These are phyloP conservation scores for Phaeosphaeria sp. DNA, from an alignment of 2,329 filamentous ascomycete species.

Conservation along the genomic window DNA sequence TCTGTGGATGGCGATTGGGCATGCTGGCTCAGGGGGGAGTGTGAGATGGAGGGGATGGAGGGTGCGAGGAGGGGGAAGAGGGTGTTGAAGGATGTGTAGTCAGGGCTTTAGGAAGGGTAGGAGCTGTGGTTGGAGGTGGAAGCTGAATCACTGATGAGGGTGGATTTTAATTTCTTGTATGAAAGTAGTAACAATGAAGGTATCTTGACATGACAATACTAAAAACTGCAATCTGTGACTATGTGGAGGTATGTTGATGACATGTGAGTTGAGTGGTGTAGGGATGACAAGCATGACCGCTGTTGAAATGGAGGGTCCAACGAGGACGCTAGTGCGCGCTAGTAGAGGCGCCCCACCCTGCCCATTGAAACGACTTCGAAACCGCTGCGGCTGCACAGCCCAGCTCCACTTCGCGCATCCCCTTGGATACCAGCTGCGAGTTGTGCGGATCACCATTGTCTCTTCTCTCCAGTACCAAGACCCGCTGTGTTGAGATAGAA, in stretches of 20 bases:
- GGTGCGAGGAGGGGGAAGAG: no score
- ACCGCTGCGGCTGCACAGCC: slow-evolving; percentile 15
- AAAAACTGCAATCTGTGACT: no score
- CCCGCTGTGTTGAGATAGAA: slow-evolving; percentile 3
- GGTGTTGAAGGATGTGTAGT: no score
- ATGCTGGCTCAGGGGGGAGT: neutral
- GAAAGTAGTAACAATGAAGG: no score
- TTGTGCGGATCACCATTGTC: neutral
- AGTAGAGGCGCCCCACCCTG: neutral
- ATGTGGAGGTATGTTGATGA: no score
- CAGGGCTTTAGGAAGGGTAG: no score
- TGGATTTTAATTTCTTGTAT: no score
- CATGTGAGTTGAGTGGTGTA: no score
- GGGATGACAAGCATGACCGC: neutral
- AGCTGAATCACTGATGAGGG: no score
- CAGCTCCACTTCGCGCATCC: slow-evolving; percentile 7
- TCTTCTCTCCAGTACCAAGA: neutral
- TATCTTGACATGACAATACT: no score
- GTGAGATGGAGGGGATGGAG: no score
- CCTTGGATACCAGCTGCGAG: slow-evolving; percentile 10
- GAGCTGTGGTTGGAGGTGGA: no score
- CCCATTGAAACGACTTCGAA: slow-evolving; percentile 14
- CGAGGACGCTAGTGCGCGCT: slow-evolving; percentile 10
- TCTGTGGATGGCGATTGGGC: neutral
- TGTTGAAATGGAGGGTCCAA: slow-evolving; percentile 13